These are phyloP conservation scores for Aspergillus cejpii DNA, from an alignment of 2,329 filamentous ascomycete genomes.

Conservation along the genomic window DNA sequence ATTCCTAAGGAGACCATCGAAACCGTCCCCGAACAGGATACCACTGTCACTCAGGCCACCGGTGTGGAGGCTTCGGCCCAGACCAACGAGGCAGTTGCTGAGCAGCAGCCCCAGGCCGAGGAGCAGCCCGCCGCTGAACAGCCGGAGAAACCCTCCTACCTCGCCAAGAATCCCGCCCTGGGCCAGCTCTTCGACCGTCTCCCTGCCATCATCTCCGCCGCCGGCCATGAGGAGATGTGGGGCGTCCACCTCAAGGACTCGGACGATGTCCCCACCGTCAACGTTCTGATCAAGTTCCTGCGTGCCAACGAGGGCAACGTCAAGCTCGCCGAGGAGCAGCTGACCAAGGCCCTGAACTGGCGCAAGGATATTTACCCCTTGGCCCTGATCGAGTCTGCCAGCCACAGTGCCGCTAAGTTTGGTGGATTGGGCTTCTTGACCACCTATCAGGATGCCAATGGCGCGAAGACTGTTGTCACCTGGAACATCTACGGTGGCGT, in stretches of 20 bases:
- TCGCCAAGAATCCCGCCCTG: slow-evolving; percentile 42
- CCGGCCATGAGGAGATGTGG: slow-evolving; percentile 73
- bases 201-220: slow-evolving; percentile 50
- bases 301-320: slow-evolving; percentile 78
- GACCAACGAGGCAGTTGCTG: slow-evolving; percentile 9
- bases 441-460: slow-evolving; percentile 53
- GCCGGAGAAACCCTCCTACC: slow-evolving; percentile 30
- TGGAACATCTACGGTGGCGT: slow-evolving; percentile 92
- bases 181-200: slow-evolving; percentile 54
- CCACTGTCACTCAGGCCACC: slow-evolving; percentile 4
- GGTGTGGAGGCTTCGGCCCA: slow-evolving; percentile 1
- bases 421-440: slow-evolving; percentile 74
- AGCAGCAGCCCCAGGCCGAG: background rate
- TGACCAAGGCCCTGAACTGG: slow-evolving; percentile 74
- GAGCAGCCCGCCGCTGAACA: slow-evolving; percentile 8
- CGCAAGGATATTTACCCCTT: slow-evolving; percentile 68
- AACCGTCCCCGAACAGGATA: slow-evolving; percentile 2
- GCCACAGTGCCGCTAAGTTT: slow-evolving; percentile 65
- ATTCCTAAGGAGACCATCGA: background rate
- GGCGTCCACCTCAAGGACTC: slow-evolving; percentile 59
- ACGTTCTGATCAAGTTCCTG: slow-evolving; percentile 88
- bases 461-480: slow-evolving; percentile 59
- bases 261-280: slow-evolving; percentile 64
- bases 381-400: slow-evolving; percentile 55
- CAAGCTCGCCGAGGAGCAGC: slow-evolving; percentile 66